Evolutionary conservation across 1,139 yeast species (phyloP), one percentile per base, ranked within the genome.

Genomic region (Suhomyces bolitotheri): DNA sequence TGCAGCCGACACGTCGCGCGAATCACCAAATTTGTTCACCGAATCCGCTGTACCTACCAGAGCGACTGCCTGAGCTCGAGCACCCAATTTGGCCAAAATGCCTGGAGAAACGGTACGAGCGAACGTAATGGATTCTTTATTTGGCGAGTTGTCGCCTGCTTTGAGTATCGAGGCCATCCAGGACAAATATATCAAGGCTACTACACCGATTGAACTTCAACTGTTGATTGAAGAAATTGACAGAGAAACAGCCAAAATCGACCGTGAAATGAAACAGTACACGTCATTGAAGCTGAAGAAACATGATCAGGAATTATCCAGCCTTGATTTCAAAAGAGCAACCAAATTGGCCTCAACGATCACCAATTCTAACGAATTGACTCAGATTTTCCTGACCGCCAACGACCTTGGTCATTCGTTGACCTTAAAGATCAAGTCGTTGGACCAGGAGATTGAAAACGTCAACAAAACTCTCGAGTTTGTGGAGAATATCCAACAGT

Each of bases 381-480:
- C 72, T 11, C 59, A 62, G 22, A 64, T 79, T 21, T 71, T 83
- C 41, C 63, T 78, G 6, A 64, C 71, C 22, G 85, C 95, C 0
- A 79, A 83, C 39, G 75, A 73, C 37, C 67, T 82, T 41, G 92
- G 95, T 3, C 67, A 73, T 27, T 65, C 76, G 13, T 75, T 88
- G 36, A 84, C 95, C 1, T 76, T 74, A 32, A 78, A 82, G 47
- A 86, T 88, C 40, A 72, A 83, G 40, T 61, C 80, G 5, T 66
- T 87, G 30, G 96, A 88, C 54, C 66, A 67, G 33, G 96, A 89
- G 51, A 80, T 84, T 44, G 66, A 71, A 4, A 74, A 85, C 27
- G 88, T 90, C n/a, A 62, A 72, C 34, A 66, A 71, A 31, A 79
- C 95, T 0, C 69, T 80, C 19, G 62, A 70, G 17, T 88, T 81